phyloP scores from a whole-genome alignment of 179 eudicot genomes.

The Heliamphora pulchella region DNA sequence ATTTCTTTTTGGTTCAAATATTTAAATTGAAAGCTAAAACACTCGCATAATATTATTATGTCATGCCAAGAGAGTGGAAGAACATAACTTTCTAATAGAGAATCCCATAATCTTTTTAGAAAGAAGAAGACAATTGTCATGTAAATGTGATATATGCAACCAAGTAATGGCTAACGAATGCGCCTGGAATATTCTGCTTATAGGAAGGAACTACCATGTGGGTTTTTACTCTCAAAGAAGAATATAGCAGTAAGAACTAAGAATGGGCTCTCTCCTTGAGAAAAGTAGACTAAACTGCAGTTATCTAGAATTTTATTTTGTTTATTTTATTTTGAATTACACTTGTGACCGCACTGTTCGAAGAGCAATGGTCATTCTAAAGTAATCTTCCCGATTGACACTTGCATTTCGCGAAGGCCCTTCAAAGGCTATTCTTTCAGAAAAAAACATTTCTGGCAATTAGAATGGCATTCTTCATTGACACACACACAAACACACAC shows the following conservation, averaged over 20 bases:
- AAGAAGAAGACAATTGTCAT: neutral
- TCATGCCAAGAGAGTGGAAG: neutral
- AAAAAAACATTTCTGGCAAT: too few species aligned
- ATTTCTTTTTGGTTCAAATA: neutral
- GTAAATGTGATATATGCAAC: neutral
- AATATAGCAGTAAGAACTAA: too few species aligned
- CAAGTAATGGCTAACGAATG: too few species aligned
- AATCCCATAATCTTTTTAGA: neutral
- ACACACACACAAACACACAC: too few species aligned
- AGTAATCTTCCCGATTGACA: neutral
- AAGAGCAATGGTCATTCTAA: neutral
- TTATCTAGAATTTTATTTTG: too few species aligned
- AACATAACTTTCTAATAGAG: neutral
- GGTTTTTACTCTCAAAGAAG: too few species aligned
- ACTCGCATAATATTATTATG: neutral
- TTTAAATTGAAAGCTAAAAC: constrained; percentile 3
- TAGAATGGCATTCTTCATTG: neutral
- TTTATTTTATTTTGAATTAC: neutral
- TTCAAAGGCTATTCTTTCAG: neutral
- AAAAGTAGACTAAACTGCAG: neutral
- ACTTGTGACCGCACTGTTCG: neutral
- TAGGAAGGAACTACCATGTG: neutral
- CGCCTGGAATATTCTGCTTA: neutral
- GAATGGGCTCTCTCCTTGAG: neutral
- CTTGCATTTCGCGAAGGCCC: neutral